Base-by-base conservation (phyloP, 768 basidiomycete species). In the Mrakia blollopis region DNA sequence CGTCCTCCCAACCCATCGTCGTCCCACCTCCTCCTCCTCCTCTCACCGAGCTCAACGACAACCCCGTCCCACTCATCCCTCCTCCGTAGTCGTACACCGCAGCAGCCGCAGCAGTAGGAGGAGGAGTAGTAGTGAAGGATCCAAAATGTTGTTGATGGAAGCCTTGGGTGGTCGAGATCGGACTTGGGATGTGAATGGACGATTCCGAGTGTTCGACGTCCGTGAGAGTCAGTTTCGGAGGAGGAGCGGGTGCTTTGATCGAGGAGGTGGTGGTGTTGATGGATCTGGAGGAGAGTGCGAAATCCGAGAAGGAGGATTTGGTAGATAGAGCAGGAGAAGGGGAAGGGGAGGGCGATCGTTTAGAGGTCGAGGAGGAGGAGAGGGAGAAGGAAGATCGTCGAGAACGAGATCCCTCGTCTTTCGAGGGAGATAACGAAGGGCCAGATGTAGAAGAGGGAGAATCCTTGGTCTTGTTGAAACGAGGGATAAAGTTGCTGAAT, bases 211-310 rank as follows among this genome's bases (percentile, higher is more conserved):
- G 35, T 6, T 71, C 75, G 68, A 35, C 57, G 68, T 61, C 68
- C 32, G 74, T 75, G 32, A 76, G 75, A 11, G 75, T 76, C 28
- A 76, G 68, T 65, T 71, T 76, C 21, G 74, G 74, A n/a, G 75
- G 75, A 9, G 67, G 68, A 32, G 60, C 47, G 16, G 75, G 61
- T 18, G 61, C 62, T 47, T 74, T 74, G 41, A 32, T 37, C 6
- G 39, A 8, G 28, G 52, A 8, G 54, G 25, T 21, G 67, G 5
- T 13, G 57, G 1, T 18, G 47, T 23, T 41, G 6, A 5, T 41
- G 39, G 54, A n/a, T 9, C 52, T 8, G 11, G 68, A 21, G 47
- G 63, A 61, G 73, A 61, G 73, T 13, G 54, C 18, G 28, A 76
- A 61, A 32, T 76, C 68, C 2, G 75, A 70, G 41, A 76, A 44